Conservation (phyloP, 169 alveolate genomes). For the Cryptosporidium andersoni region DNA sequence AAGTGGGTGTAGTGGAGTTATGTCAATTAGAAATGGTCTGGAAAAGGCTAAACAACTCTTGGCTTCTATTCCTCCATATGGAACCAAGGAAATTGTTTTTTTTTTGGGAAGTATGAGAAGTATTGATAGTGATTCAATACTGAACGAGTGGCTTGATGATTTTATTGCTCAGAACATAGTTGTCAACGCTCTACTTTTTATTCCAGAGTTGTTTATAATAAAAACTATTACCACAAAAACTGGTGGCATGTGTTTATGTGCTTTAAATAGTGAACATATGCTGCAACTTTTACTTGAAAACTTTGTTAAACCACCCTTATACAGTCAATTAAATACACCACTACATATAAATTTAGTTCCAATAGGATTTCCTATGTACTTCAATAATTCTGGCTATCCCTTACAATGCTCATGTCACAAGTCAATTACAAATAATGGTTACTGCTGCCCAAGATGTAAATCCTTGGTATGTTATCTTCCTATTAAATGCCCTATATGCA, state of each 20-base stretch:
- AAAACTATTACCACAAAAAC: constrained; percentile 44
- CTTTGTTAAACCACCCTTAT: constrained; percentile 51
- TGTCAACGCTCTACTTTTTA: constrained; percentile 47
- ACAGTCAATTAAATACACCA: background rate
- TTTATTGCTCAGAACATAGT: constrained; percentile 29
- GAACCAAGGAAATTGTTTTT: constrained; percentile 52
- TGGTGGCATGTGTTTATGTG: constrained; percentile 67
- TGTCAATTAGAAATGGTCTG: constrained; percentile 69
- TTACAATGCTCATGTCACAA: constrained; percentile 57
- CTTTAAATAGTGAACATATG: constrained; percentile 52
- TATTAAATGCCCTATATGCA: constrained; percentile 59
- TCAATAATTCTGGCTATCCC: constrained; percentile 19
- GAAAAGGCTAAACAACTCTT: constrained; percentile 48
- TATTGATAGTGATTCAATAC: constrained; percentile 29
- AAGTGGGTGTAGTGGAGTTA: constrained; percentile 62
- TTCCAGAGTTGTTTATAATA: constrained; percentile 52
- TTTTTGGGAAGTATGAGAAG: constrained; percentile 70
- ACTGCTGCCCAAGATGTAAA: constrained; percentile 61
- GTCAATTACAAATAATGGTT: constrained; percentile 9
- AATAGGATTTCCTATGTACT: constrained; percentile 57
- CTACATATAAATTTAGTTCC: constrained; percentile 42
- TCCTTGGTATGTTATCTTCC: constrained; percentile 54
- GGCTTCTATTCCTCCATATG: constrained; percentile 67
- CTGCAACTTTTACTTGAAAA: constrained; percentile 32
- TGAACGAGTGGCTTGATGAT: constrained; percentile 45